phyloP scores from a whole-genome alignment of 177 flowering plant species.

The Telopea speciosissima region DNA sequence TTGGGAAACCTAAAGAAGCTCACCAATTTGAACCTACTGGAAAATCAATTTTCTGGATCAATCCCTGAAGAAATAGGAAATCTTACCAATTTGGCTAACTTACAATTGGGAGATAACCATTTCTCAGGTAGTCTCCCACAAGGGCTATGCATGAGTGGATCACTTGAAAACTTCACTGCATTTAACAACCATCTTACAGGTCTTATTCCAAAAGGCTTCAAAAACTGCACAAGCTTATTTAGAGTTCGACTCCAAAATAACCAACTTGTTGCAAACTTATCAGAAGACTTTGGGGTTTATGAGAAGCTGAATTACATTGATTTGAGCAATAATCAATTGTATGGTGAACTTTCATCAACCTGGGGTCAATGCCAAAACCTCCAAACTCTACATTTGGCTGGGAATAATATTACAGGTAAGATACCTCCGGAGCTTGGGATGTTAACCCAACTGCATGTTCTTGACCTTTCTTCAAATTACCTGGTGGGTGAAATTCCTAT shows the following conservation, averaged over 20 bases:
- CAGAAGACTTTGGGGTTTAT: background rate
- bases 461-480: conserved; percentile 5
- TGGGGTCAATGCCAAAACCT: conserved; percentile 15
- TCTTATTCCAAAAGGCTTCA: no score
- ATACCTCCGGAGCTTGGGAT: conserved; percentile 12
- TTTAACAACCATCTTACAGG: no score
- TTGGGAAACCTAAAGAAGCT: no score
- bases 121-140: no score
- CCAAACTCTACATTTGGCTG: background rate
- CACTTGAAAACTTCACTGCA: no score
- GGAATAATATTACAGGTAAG: conserved; percentile 8
- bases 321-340: background rate
- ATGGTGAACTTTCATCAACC: conserved; percentile 16
- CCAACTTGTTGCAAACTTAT: conserved; percentile 1
- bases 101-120: no score
- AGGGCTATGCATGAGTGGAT: no score
- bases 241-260: background rate
- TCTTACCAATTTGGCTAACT: no score
- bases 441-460: background rate
- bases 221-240: no score
- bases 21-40: no score
- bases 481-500: conserved; percentile 9
- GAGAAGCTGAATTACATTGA: background rate
- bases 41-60: no score
- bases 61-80: no score